A percentile compares a stretch with the other conserved stretches of the same genome.
Conservation (phyloP, 192 early-diverging fungal genomes). For the Coemansia sp. region DNA sequence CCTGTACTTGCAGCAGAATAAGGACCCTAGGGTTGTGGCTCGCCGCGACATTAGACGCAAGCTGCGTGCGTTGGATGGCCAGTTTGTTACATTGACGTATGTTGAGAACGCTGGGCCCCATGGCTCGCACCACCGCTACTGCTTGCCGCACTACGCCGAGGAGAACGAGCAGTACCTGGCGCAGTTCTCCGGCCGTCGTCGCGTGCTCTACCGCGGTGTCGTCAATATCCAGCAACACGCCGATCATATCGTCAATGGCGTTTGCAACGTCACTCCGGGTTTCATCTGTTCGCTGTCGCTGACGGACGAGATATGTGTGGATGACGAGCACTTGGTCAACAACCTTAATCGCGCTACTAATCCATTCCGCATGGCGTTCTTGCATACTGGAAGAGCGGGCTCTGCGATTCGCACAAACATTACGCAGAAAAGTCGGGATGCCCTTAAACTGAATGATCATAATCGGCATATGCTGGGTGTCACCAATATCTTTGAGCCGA, state of each 20-base stretch:
- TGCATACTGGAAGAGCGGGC: slow-evolving; percentile 29
- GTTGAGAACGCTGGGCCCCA: slow-evolving; percentile 33
- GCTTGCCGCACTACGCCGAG: slow-evolving; percentile 31
- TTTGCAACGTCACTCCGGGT: slow-evolving; percentile 61
- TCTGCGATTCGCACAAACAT: slow-evolving; percentile 20
- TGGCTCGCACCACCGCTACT: slow-evolving; percentile 40
- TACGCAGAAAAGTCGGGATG: slow-evolving; percentile 21
- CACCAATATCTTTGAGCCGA: slow-evolving; percentile 53
- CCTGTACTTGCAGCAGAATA: slow-evolving; percentile 59
- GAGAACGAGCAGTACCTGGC: slow-evolving; percentile 50
- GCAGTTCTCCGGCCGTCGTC: slow-evolving; percentile 43
- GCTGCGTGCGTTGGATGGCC: slow-evolving; percentile 62
- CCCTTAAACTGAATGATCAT: slow-evolving; percentile 22
- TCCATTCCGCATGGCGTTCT: slow-evolving; percentile 45
- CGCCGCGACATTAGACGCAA: slow-evolving; percentile 56
- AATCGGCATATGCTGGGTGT: slow-evolving; percentile 58
- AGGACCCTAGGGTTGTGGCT: slow-evolving; percentile 46
- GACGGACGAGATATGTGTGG: slow-evolving; percentile 51
- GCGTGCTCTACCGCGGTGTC: slow-evolving; percentile 43
- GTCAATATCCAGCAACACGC: slow-evolving; percentile 56
- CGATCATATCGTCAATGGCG: slow-evolving; percentile 36
- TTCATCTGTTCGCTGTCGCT: slow-evolving; percentile 59
- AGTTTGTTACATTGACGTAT: slow-evolving; percentile 59
- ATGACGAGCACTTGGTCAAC: slow-evolving; percentile 46
- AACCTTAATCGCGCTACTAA: slow-evolving; percentile 34